Evolutionary conservation across 2,329 filamentous ascomycete species (phyloP), one percentile per base, ranked within the genome.

Genomic region (Alternaria solani): DNA sequence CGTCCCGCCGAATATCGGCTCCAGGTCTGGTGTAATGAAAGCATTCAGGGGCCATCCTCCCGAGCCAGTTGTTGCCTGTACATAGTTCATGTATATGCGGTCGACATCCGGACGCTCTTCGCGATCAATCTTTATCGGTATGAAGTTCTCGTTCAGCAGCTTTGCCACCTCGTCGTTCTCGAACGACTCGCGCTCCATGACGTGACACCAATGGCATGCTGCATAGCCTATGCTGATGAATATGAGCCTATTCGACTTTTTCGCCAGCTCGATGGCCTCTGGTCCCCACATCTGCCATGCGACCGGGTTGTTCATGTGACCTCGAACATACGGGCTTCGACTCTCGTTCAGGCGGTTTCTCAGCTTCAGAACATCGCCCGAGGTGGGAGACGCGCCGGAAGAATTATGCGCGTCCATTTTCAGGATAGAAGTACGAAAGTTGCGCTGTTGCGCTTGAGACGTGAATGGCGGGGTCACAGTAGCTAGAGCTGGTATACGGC

Each of bases 71-170:
- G 95, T 94, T 1, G 94, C 94, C 77, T 97, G 93, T 41, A 97
- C 90, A 78, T 97, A 99, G 81, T 97, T 97, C 93, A 97, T 97
- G 78, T 98, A 98, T 66, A 98, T 94, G 63, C 91, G 89, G 75
- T 99, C 95, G 65, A 98, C 88, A 75, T 98, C 94, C 8, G 94
- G 94, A 26, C 94, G 89, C 79, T 97, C 93, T 79, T 99, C 95
- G 61, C 94, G 88, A 79, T 99, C 95, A 72, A 98, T 87, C 70
- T 97, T 91, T 76, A 98, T 89, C 4, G 95, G 94, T 44, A 99
- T 88, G 78, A 98, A 99, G 58, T 88, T 87, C 62, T 89, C 84
- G 81, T 98, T 99, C 36, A 99, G 85, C 58, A 97, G 84, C 25
- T 87, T 81, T 16, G 95, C 93, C 62, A 97, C 89, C 64, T 93